Evolutionary conservation across 2,329 filamentous ascomycete species (phyloP).

Genomic region (Sclerotiophoma versabilis): DNA sequence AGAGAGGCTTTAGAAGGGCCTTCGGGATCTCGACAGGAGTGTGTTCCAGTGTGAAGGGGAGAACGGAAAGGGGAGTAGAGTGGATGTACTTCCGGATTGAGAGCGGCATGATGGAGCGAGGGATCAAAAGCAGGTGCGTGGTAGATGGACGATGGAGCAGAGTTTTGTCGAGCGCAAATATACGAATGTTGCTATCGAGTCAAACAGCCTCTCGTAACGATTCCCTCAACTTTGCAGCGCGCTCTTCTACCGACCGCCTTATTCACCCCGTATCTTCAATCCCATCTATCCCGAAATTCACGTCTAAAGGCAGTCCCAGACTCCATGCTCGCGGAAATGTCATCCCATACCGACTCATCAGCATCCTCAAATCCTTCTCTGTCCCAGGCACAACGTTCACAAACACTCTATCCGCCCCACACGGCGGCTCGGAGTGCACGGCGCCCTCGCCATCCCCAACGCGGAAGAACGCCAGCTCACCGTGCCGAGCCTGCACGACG

Average conservation of each 20-base stretch:
- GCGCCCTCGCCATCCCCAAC: conserved; percentile 53
- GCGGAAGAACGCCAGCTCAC: conserved; percentile 53
- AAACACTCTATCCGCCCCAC: conserved; percentile 44
- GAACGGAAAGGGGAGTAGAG: neutral
- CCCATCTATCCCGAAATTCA: neutral
- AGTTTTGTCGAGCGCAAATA: neutral
- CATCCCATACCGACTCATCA: conserved; percentile 47
- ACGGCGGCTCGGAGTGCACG: conserved; percentile 51
- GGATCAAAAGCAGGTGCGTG: too few species aligned
- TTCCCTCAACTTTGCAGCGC: too few species aligned
- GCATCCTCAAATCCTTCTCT: conserved; percentile 36
- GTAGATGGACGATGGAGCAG: too few species aligned
- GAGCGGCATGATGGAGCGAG: too few species aligned
- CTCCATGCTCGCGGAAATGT: conserved; percentile 34
- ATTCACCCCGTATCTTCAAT: neutral
- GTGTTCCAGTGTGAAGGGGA: neutral
- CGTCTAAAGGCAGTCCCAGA: conserved; percentile 21
- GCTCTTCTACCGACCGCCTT: too few species aligned
- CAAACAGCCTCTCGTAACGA: too few species aligned
- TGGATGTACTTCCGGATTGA: neutral
- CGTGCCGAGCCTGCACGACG: conserved; percentile 14
- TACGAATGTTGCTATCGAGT: too few species aligned
- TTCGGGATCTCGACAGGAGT: neutral
- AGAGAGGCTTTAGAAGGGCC: conserved; percentile 26
- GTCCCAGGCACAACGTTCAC: conserved; percentile 48